A percentile compares a stretch with the other conserved stretches of the same genome.
Evolutionary conservation across 805 yeast genomes (phyloP).

Genomic region (Barnettozyma salicaria): DNA sequence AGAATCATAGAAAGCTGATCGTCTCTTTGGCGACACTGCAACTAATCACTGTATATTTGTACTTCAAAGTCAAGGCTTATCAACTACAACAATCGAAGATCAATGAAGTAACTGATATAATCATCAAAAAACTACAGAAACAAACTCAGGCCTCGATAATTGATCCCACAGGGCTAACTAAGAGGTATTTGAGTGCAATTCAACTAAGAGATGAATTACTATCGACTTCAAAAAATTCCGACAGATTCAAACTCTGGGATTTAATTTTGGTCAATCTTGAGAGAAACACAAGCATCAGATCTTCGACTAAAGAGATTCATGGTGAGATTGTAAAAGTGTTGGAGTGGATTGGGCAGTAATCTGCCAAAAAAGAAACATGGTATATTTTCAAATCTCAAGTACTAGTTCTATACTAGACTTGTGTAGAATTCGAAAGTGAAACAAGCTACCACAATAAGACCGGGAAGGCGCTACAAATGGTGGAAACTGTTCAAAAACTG

Average conservation of each 20-base stretch:
- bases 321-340: slow-evolving; percentile 87
- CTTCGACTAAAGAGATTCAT: slow-evolving; percentile 60
- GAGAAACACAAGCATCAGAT: slow-evolving; percentile 56
- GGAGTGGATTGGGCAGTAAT: slow-evolving; percentile 64
- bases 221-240: slow-evolving; percentile 24
- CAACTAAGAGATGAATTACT: slow-evolving; percentile 66
- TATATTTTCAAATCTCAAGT: too few species aligned
- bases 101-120: slow-evolving; percentile 41
- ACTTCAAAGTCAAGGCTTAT: slow-evolving; percentile 33
- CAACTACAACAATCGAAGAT: slow-evolving; percentile 37
- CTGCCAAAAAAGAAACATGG: background rate
- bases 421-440: too few species aligned
- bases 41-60: slow-evolving; percentile 19
- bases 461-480: too few species aligned
- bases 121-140: slow-evolving; percentile 43
- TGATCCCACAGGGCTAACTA: slow-evolving; percentile 32
- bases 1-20: slow-evolving; percentile 22
- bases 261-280: slow-evolving; percentile 51
- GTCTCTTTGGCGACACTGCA: slow-evolving; percentile 13
- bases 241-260: slow-evolving; percentile 52
- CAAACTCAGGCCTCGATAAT: slow-evolving; percentile 34
- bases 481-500: too few species aligned
- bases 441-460: too few species aligned
- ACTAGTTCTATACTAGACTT: too few species aligned
- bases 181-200: slow-evolving; percentile 54